These are phyloP conservation scores for Fusarium sp. DNA, from an alignment of 2,329 filamentous ascomycete species.

Conservation along the genomic window DNA sequence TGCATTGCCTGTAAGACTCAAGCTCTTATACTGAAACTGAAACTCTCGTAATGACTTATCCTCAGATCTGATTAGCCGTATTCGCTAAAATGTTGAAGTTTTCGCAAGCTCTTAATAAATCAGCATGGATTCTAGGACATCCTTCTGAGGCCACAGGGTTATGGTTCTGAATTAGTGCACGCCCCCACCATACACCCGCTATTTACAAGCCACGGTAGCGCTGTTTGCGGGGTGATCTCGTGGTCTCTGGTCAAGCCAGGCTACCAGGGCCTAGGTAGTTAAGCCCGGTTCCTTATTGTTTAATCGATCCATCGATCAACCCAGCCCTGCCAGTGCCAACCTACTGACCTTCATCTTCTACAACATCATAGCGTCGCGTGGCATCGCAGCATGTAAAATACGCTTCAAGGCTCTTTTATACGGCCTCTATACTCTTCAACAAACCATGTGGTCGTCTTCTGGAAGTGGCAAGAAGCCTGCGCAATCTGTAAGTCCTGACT, in stretches of 20 bases:
- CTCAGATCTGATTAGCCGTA: no score
- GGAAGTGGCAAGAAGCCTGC: constrained; percentile 76
- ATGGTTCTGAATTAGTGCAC: constrained; percentile 15
- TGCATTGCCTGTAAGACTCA: no score
- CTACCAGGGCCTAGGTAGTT: constrained; percentile 26
- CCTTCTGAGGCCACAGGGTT: constrained; percentile 6
- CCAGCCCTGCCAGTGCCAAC: constrained; percentile 2
- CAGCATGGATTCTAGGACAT: neutral
- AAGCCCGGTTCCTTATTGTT: constrained; percentile 30
- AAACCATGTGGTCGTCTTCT: constrained; percentile 74
- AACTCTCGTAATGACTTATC: no score
- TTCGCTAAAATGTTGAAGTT: neutral
- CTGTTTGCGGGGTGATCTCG: constrained; percentile 41
- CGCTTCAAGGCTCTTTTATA: constrained; percentile 43
- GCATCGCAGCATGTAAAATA: constrained; percentile 51
- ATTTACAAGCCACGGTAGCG: constrained; percentile 31
- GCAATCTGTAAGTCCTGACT: constrained; percentile 71
- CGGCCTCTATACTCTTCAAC: constrained; percentile 45
- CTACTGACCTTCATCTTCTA: constrained; percentile 31
- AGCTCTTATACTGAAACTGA: no score
- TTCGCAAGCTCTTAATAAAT: neutral
- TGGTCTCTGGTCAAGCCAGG: constrained; percentile 26
- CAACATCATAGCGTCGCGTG: constrained; percentile 46
- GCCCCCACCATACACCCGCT: constrained; percentile 31
- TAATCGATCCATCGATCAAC: constrained; percentile 32